Percentiles rank a stretch among this genome's conserved stretches.
Conservation (phyloP, 2,329 filamentous ascomycete genomes). For the Sclerotinia borealis region DNA sequence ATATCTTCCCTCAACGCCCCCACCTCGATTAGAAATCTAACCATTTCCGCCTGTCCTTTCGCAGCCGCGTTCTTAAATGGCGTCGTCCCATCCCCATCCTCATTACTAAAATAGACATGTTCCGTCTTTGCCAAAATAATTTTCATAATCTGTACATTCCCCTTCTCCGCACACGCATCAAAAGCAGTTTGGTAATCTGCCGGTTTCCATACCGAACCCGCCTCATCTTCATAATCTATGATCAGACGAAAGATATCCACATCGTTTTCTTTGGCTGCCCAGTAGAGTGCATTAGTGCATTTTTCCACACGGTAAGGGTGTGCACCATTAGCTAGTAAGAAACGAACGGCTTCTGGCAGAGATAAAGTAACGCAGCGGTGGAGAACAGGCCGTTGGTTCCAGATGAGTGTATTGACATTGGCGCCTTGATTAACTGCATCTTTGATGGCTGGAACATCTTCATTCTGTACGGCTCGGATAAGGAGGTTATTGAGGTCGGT, state of each 20-base stretch:
- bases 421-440: conserved; percentile 18
- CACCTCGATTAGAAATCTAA: conserved; percentile 20
- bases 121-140: conserved; percentile 18
- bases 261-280: conserved; percentile 20
- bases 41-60: conserved; percentile 15
- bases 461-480: conserved; percentile 11
- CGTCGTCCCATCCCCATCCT: conserved; percentile 11
- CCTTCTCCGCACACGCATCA: conserved; percentile 13
- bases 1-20: conserved; percentile 15
- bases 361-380: conserved; percentile 20
- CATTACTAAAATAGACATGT: conserved; percentile 13
- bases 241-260: conserved; percentile 32
- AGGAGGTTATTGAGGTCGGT: conserved; percentile 13
- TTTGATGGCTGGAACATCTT: conserved; percentile 13
- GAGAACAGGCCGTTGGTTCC: conserved; percentile 18
- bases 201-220: conserved; percentile 34
- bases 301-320: conserved; percentile 15
- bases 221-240: conserved; percentile 34
- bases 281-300: conserved; percentile 20
- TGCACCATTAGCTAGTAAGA: conserved; percentile 21
- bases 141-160: conserved; percentile 19
- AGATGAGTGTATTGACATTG: conserved; percentile 15
- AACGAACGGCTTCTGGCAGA: conserved; percentile 19
- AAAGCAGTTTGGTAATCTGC: conserved; percentile 18
- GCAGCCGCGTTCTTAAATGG: conserved; percentile 12